phyloP scores from a whole-genome alignment of 495 filamentous ascomycete species.

The Glutinoglossum americanum region DNA sequence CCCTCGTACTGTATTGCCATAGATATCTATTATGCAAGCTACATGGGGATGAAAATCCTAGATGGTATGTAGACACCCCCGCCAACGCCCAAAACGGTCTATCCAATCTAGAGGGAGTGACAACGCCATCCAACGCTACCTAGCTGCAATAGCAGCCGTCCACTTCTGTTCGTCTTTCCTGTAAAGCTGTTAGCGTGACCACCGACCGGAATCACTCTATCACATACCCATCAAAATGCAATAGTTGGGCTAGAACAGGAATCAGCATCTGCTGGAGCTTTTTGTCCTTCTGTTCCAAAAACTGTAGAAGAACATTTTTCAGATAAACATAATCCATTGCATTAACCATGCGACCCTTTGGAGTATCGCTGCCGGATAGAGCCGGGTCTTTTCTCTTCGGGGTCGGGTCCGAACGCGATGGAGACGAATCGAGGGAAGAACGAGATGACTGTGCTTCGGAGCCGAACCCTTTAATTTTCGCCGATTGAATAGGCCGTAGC shows the following conservation, averaged over 20 bases:
- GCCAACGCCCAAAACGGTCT: not conserved
- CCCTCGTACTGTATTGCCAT: not conserved
- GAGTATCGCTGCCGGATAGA: conserved; percentile 21
- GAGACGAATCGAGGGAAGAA: conserved; percentile 26
- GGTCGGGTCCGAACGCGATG: conserved; percentile 9
- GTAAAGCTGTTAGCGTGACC: conserved; percentile 5
- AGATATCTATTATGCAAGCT: not conserved
- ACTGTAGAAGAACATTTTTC: conserved; percentile 88
- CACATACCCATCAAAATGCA: conserved; percentile 76
- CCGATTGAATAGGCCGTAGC: conserved; percentile 18
- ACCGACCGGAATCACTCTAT: conserved; percentile 3
- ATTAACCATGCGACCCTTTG: conserved; percentile 14
- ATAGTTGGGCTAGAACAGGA: conserved; percentile 71
- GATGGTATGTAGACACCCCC: not conserved
- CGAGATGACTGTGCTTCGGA: conserved; percentile 33
- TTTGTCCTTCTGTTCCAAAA: conserved; percentile 86
- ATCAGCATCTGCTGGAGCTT: conserved; percentile 76
- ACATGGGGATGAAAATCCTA: not conserved
- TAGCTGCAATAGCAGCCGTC: conserved; percentile 54
- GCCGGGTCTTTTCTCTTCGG: conserved; percentile 20
- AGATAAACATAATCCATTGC: conserved; percentile 64
- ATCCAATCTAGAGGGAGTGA: not conserved
- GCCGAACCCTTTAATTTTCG: conserved; percentile 16
- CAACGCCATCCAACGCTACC: conserved; percentile 9
- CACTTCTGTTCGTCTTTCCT: conserved; percentile 78